Base-by-base conservation (phyloP, 2,329 filamentous ascomycete species). In the Penicillium sp. region DNA sequence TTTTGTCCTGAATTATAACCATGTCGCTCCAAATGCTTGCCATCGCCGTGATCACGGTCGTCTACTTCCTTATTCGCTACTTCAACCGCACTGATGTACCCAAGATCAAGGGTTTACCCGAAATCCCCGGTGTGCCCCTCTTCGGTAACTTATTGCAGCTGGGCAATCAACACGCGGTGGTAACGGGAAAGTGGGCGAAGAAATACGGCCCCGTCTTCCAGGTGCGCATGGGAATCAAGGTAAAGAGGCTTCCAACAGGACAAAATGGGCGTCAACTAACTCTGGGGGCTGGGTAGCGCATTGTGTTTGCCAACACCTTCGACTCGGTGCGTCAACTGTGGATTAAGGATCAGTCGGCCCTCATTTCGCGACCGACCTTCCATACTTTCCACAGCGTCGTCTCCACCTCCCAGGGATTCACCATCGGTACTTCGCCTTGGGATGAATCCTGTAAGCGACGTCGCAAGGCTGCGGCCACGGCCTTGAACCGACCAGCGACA, bases 311-410 rank as follows among this genome's bases (percentile, higher is more conserved):
- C 54, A 92, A 92, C 60, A 84, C 81, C 1, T 91, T 89, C 61
- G 84, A 88, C 18, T 81, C 85, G 0, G 86, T 91, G 29, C 82
- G 81, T 47, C 77, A 74, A 56, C 75, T 92, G 20, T 91, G 87
- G 84, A 86, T 90, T 66, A 86, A 82, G 8, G 84, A 92, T 60
- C 87, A 90, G 61, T 88, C 87, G 0, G 79, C 87, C 0, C 73
- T 91, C 50, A 89, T 90, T 60, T 90, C 86, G 0, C 81, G 88
- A 1, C 88, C 88, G 0, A 88, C 78, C 23, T 81, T 90, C 42
- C 87, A 92, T 68, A 92, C 88, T 0, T 92, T 91, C 68, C 88
- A 91, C 69, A 87, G 80, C 4, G 84, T 91, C 3, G 84, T 90
- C 3, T 89, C 87, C 1, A 82, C 78, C 29, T 88, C 85, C 0